These are phyloP conservation scores for Myxozyma sirexii DNA, from an alignment of 805 yeast genomes.

Conservation along the genomic window DNA sequence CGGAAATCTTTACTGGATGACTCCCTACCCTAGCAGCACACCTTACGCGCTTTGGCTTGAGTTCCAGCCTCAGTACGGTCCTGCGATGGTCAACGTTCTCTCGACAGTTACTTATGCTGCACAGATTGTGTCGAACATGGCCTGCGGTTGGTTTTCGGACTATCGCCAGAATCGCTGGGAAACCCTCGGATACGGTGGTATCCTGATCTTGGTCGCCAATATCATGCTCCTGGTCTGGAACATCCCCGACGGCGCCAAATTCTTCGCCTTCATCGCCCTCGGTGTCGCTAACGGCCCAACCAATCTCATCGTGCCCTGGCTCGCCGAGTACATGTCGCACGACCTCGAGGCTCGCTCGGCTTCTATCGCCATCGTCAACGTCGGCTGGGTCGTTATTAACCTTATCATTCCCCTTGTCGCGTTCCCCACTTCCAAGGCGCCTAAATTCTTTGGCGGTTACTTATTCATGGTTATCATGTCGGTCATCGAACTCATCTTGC, in stretches of 20 bases:
- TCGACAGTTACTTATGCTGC: slow-evolving; percentile 61
- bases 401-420: slow-evolving; percentile 30
- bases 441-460: slow-evolving; percentile 26
- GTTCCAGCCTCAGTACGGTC: slow-evolving; percentile 6
- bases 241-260: slow-evolving; percentile 56
- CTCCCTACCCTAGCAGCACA: slow-evolving; percentile 25
- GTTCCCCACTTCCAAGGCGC: slow-evolving; percentile 20
- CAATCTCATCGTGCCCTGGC: slow-evolving; percentile 28
- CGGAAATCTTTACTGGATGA: slow-evolving; percentile 30
- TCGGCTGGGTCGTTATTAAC: slow-evolving; percentile 32
- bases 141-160: slow-evolving; percentile 48
- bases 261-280: slow-evolving; percentile 54
- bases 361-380: slow-evolving; percentile 28
- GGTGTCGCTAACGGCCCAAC: slow-evolving; percentile 32
- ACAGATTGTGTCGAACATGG: slow-evolving; percentile 50
- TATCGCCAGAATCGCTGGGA: slow-evolving; percentile 37
- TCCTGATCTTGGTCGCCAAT: slow-evolving; percentile 40
- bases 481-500: slow-evolving; percentile 13
- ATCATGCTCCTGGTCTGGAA: slow-evolving; percentile 59
- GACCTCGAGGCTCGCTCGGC: slow-evolving; percentile 31
- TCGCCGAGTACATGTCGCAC: slow-evolving; percentile 25
- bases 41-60: slow-evolving; percentile 29
- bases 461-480: slow-evolving; percentile 20
- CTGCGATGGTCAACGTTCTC: slow-evolving; percentile 46
- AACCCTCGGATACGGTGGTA: slow-evolving; percentile 17